phyloP scores from a whole-genome alignment of 179 eudicot genomes.

The Gypsophila paniculata region DNA sequence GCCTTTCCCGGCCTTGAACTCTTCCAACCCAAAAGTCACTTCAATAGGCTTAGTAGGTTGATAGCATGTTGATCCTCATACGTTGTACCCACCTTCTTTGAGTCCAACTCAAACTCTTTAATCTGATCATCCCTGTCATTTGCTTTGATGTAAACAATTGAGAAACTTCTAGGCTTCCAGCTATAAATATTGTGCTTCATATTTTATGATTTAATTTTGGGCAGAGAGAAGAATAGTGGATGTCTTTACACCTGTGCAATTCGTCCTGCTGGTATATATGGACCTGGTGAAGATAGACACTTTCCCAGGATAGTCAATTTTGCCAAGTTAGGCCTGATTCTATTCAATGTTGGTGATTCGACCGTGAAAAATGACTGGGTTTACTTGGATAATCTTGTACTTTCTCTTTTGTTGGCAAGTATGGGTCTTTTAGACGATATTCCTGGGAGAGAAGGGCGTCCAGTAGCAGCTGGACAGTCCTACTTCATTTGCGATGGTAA shows the following conservation, averaged over 20 bases:
- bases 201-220: slow-evolving; percentile 24
- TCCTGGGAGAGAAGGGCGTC: slow-evolving; percentile 60
- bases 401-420: slow-evolving; percentile 76
- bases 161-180: background rate
- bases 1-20: background rate
- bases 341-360: slow-evolving; percentile 65
- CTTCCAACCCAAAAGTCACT: background rate
- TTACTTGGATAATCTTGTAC: slow-evolving; percentile 77
- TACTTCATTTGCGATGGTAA: slow-evolving; percentile 95
- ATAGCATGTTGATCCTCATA: background rate
- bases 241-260: slow-evolving; percentile 72
- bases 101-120: background rate
- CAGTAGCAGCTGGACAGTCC: slow-evolving; percentile 88
- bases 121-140: background rate
- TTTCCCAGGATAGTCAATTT: slow-evolving; percentile 63
- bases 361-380: slow-evolving; percentile 77
- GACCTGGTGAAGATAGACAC: slow-evolving; percentile 96
- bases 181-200: background rate
- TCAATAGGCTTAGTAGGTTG: too few species aligned
- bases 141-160: slow-evolving; percentile 7
- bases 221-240: slow-evolving; percentile 60
- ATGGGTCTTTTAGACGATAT: slow-evolving; percentile 93
- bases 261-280: slow-evolving; percentile 94
- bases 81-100: background rate
- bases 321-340: slow-evolving; percentile 64